Evolutionary conservation across 345 rosid species (phyloP).

Genomic region (Rhizophora mangle): DNA sequence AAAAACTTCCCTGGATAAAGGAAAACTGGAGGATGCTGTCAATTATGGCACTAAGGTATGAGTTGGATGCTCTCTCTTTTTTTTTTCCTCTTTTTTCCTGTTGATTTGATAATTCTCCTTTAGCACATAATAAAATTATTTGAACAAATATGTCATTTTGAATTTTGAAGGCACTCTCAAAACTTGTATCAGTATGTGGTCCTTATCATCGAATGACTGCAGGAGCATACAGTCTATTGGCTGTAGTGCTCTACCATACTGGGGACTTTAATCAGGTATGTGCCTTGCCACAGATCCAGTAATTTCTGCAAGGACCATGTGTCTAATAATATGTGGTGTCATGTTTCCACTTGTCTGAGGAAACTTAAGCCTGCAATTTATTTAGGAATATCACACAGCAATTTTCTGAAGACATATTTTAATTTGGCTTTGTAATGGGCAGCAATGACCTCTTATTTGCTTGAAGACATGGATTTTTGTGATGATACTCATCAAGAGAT

Average conservation of each 20-base stretch:
- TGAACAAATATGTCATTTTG: constrained; percentile 11
- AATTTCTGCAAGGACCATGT: too few species aligned
- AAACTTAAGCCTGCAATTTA: too few species aligned
- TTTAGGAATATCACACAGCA: too few species aligned
- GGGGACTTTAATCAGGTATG: constrained; percentile 54
- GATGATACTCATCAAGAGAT: too few species aligned
- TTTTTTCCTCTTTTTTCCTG: background rate
- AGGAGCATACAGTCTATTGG: constrained; percentile 37
- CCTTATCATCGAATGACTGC: constrained; percentile 40
- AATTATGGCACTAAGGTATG: constrained; percentile 33
- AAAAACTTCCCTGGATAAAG: constrained; percentile 36
- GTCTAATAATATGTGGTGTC: too few species aligned
- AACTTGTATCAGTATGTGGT: constrained; percentile 36
- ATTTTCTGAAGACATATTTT: too few species aligned
- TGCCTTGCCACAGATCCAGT: constrained; percentile 13
- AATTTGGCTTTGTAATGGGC: too few species aligned
- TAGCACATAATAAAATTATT: background rate
- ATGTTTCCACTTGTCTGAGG: too few species aligned
- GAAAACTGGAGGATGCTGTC: constrained; percentile 39
- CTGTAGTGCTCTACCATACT: constrained; percentile 36
- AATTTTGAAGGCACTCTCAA: constrained; percentile 34
- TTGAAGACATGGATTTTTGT: too few species aligned
- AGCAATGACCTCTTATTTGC: too few species aligned
- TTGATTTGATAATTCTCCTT: background rate
- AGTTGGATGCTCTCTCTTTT: background rate